Conservation (phyloP, 768 basidiomycete species). For the Erythrobasidium yunnanense region DNA sequence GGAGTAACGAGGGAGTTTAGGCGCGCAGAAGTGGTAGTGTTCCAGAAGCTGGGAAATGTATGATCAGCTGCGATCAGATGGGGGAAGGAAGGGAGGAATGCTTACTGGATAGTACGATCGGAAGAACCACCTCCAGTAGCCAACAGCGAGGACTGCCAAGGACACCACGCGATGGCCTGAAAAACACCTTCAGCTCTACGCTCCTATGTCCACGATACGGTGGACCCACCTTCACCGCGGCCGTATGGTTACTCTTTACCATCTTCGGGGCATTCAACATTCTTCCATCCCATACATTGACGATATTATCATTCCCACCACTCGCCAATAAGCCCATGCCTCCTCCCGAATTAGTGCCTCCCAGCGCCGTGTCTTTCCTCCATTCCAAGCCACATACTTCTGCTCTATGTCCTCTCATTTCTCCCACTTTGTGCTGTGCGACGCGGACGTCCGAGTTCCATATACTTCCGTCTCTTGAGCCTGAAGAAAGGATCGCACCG, state of each 20-base stretch:
- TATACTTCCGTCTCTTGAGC: constrained; percentile 87
- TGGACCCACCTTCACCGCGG: constrained; percentile 51
- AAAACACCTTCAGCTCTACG: not conserved
- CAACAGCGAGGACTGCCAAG: constrained; percentile 83
- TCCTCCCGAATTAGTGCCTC: constrained; percentile 38
- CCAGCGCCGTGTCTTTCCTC: constrained; percentile 57
- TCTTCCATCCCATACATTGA: constrained; percentile 92
- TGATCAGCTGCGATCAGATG: not conserved
- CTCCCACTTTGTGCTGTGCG: constrained; percentile 75
- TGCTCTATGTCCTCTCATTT: constrained; percentile 75
- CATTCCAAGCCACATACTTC: constrained; percentile 89
- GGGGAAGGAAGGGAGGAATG: not conserved
- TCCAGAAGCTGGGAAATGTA: constrained; percentile 71
- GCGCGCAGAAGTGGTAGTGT: constrained; percentile 79
- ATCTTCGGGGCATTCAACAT: constrained; percentile 57
- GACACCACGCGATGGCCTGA: constrained; percentile 94
- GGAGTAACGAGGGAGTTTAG: constrained; percentile 75
- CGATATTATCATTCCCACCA: constrained; percentile 94
- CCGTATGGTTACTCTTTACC: constrained; percentile 83
- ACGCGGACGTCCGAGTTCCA: constrained; percentile 93
- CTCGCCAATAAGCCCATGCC: constrained; percentile 59
- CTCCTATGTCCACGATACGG: not conserved
- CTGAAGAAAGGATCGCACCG: constrained; percentile 66
- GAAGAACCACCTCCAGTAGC: constrained; percentile 91
- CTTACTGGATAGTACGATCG: constrained; percentile 50